Evolutionary conservation across 2,329 filamentous ascomycete genomes (phyloP), one percentile per base, ranked within the genome.

Genomic region (Aureobasidium sp.): DNA sequence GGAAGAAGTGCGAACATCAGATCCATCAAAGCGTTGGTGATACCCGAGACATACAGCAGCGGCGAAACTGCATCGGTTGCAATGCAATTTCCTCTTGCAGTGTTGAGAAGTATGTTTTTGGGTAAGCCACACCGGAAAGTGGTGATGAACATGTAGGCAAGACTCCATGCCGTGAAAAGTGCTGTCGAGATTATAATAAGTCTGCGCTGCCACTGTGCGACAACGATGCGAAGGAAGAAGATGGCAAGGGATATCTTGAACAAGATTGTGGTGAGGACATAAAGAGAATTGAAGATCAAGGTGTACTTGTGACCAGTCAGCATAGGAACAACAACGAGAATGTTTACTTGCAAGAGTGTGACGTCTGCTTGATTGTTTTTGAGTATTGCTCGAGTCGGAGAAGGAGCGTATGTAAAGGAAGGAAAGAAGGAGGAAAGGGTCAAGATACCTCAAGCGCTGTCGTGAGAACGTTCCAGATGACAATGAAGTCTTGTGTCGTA

Each of bases 181-280:
- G 41, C 55, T 9, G 42, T 48, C 25, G 41, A 16, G 10, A 16
- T 44, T 9, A 36, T 14, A 5, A 59, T 49, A 10, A 48, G 21
- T 14, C 32, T 11, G 27, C 55, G 41, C 36, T 64, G 63, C 63
- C 63, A 64, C 27, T 30, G 25, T 16, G 16, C 42, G 27, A 60
- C 37, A 25, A 60, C 54, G 49, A 42, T 42, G 41, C 41, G 41
- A 11, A 42, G 41, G 41, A 42, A 42, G 41, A 42, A 14, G 41
- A 42, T 53, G 47, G 60, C 60, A 7, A 64, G n/a, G 10, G 55
- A 44, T 25, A 64, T 61, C 42, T 64, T 64, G 50, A 64, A 53
- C n/a, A 62, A 44, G 34, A 62, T 44, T n/a, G 57, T 57, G 41
- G 61, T 61, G 25, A 62, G 34, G 29, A 61, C 21, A 29, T 64